These are phyloP conservation scores for Chlorella variabilis DNA, from an alignment of 163 green algal species.

Conservation along the genomic window DNA sequence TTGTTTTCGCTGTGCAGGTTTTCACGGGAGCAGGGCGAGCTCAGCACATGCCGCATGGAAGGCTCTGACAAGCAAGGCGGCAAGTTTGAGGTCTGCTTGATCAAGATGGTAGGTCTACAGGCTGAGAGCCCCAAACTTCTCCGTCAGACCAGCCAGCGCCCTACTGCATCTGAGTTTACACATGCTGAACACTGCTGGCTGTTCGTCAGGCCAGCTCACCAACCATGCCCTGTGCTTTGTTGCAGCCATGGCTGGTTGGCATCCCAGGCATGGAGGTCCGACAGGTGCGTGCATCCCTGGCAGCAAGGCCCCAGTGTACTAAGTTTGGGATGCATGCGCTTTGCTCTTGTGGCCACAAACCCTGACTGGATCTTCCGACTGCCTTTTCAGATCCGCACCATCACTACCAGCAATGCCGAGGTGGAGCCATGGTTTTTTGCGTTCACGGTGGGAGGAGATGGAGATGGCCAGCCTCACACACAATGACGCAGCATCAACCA, in stretches of 20 bases:
- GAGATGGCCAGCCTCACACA: too few relatives aligned
- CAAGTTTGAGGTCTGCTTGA: constrained; percentile 4
- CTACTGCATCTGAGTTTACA: too few relatives aligned
- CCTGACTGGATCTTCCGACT: too few relatives aligned
- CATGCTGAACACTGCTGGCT: too few relatives aligned
- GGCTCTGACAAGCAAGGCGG: not conserved
- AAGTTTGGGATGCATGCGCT: too few relatives aligned
- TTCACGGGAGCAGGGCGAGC: not conserved
- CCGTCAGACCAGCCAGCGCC: not conserved
- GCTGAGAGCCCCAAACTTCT: too few relatives aligned
- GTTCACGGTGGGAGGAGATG: not conserved
- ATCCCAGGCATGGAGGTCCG: constrained; percentile 5
- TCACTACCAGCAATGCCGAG: constrained; percentile 6
- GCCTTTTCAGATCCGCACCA: not conserved
- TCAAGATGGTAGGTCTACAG: not conserved
- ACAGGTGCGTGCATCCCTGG: too few relatives aligned
- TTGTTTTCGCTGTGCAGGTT: not conserved
- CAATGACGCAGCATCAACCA: too few relatives aligned
- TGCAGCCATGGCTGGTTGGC: constrained; percentile 17
- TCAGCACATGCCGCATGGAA: not conserved
- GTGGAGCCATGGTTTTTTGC: constrained; percentile 19
- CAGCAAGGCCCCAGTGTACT: too few relatives aligned
- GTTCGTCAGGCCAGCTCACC: too few relatives aligned
- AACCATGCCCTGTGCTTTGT: not conserved
- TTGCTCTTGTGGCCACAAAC: too few relatives aligned